Evolutionary conservation across 2,329 filamentous ascomycete species (phyloP).

Genomic region (Ophiosphaerella narmari): DNA sequence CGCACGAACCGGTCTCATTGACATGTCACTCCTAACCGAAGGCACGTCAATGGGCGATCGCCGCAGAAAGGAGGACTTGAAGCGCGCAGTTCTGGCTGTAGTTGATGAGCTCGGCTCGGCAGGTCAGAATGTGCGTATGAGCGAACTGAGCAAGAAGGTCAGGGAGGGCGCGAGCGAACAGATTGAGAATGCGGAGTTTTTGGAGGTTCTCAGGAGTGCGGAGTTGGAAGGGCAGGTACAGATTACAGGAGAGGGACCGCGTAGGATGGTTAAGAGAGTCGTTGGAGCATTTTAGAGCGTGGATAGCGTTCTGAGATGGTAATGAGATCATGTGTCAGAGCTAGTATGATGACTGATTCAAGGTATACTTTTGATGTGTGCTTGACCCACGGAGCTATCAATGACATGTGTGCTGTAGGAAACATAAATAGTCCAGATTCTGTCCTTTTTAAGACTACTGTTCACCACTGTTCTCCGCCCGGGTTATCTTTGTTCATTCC

Average conservation of each 20-base stretch:
- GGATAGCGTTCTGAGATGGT: too few relatives aligned
- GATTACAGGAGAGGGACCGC: conserved; percentile 80
- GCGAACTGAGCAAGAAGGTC: conserved; percentile 76
- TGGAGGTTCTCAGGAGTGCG: conserved; percentile 75
- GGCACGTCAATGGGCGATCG: conserved; percentile 90
- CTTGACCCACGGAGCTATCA: too few relatives aligned
- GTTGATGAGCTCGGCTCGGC: conserved; percentile 76
- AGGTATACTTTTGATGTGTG: too few relatives aligned
- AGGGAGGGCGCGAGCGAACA: conserved; percentile 61
- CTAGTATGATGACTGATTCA: too few relatives aligned
- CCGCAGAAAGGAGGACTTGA: conserved; percentile 80
- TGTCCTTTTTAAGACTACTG: too few relatives aligned
- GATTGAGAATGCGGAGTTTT: conserved; percentile 80
- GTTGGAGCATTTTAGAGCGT: conserved; percentile 30
- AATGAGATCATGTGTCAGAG: too few relatives aligned
- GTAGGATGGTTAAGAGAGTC: conserved; percentile 80
- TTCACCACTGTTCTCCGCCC: too few relatives aligned
- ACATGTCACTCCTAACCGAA: conserved; percentile 94
- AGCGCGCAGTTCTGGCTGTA: conserved; percentile 72
- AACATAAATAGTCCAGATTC: too few relatives aligned
- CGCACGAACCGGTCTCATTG: conserved; percentile 84
- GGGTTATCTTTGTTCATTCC: too few relatives aligned
- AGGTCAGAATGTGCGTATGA: conserved; percentile 69
- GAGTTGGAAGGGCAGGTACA: conserved; percentile 85
- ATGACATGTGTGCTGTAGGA: too few relatives aligned